phyloP scores from a whole-genome alignment of 2,329 filamentous ascomycete genomes.

The Hymenoscyphus albidus region DNA sequence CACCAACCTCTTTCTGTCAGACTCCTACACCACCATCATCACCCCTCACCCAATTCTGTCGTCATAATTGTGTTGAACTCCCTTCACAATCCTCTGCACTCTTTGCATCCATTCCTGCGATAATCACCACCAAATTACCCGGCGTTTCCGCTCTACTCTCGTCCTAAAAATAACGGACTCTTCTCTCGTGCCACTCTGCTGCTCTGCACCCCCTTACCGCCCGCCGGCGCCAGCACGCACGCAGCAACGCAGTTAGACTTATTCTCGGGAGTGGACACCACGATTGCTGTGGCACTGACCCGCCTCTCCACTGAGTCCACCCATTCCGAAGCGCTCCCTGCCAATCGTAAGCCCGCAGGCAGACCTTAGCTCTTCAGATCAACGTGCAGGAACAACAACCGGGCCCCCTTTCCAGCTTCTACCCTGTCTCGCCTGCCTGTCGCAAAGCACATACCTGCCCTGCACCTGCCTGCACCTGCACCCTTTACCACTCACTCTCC shows the following conservation, averaged over 20 bases:
- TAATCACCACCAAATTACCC: background rate
- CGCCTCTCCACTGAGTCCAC: constrained; percentile 25
- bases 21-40: background rate
- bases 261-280: constrained; percentile 1
- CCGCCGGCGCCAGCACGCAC: constrained; percentile 2
- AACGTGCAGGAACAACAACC: constrained; percentile 33
- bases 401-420: constrained; percentile 2
- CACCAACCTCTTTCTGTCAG: background rate
- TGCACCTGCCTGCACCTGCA: background rate
- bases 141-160: constrained; percentile 3
- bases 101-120: background rate
- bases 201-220: constrained; percentile 17
- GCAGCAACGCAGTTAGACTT: background rate
- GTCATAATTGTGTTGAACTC: background rate
- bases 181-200: background rate
- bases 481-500: constrained; percentile 1
- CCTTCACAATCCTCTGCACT: background rate
- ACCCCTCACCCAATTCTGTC: background rate
- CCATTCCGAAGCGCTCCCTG: constrained; percentile 29
- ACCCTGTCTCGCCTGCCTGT: constrained; percentile 15
- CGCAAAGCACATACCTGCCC: constrained; percentile 18
- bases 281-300: constrained; percentile 6
- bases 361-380: constrained; percentile 29
- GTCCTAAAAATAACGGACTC: constrained; percentile 18
- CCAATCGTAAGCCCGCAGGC: constrained; percentile 22